Evolutionary conservation across 2,329 filamentous ascomycete genomes (phyloP).

Genomic region (Hymenoscyphus scutula): DNA sequence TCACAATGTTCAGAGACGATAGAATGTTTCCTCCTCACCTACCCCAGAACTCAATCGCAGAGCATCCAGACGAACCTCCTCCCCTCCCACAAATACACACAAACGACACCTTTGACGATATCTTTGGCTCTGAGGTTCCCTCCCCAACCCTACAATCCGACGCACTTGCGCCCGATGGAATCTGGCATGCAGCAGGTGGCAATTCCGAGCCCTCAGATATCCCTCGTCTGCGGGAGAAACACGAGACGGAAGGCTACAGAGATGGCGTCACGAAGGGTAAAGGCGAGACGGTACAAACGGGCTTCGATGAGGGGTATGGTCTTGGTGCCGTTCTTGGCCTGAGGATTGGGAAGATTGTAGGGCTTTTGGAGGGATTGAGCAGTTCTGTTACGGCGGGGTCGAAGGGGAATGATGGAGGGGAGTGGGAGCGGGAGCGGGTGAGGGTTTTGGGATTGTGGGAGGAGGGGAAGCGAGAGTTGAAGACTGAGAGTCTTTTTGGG

Average conservation of each 20-base stretch:
- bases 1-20: slow-evolving; percentile 17
- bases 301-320: slow-evolving; percentile 88
- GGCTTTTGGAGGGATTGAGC: slow-evolving; percentile 70
- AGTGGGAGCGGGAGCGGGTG: slow-evolving; percentile 19
- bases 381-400: slow-evolving; percentile 43
- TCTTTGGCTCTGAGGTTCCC: slow-evolving; percentile 36
- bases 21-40: slow-evolving; percentile 15
- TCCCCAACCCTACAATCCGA: slow-evolving; percentile 24
- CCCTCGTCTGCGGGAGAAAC: slow-evolving; percentile 35
- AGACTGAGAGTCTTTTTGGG: slow-evolving; percentile 61
- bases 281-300: slow-evolving; percentile 71
- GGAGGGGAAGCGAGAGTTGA: slow-evolving; percentile 58
- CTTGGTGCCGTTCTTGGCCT: slow-evolving; percentile 80
- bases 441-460: slow-evolving; percentile 40
- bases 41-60: neutral
- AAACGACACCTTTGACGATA: slow-evolving; percentile 35
- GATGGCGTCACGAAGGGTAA: slow-evolving; percentile 82
- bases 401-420: slow-evolving; percentile 21
- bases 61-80: neutral
- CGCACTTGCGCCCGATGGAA: neutral
- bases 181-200: slow-evolving; percentile 14
- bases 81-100: slow-evolving; percentile 1
- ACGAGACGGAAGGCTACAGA: slow-evolving; percentile 76
- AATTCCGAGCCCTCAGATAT: slow-evolving; percentile 34
- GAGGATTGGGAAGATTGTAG: slow-evolving; percentile 70